Evolutionary conservation across 1,139 yeast species (phyloP).

Genomic region (Taphrina betulina): DNA sequence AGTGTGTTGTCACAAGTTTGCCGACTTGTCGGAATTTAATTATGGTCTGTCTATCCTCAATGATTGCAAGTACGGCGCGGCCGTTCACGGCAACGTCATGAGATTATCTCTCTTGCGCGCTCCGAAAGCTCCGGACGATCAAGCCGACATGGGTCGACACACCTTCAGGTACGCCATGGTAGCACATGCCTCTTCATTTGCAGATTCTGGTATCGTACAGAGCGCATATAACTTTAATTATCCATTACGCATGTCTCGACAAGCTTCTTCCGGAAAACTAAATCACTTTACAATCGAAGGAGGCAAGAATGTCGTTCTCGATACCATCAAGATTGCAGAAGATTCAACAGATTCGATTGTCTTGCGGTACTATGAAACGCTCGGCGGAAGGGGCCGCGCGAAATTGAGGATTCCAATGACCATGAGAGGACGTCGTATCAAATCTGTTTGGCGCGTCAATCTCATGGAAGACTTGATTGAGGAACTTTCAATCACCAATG

Average conservation of each 20-base stretch:
- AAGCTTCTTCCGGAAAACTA: slow-evolving; percentile 34
- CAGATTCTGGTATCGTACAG: slow-evolving; percentile 60
- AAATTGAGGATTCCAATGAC: not conserved
- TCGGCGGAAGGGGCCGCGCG: slow-evolving; percentile 1
- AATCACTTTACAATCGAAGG: slow-evolving; percentile 47
- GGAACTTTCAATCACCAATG: not conserved
- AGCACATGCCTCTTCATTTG: slow-evolving; percentile 71
- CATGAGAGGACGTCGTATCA: not conserved
- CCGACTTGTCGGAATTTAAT: slow-evolving; percentile 79
- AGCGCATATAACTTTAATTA: slow-evolving; percentile 81
- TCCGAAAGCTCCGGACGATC: slow-evolving; percentile 77
- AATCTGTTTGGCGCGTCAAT: not conserved
- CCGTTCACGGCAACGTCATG: slow-evolving; percentile 86
- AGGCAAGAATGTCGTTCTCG: slow-evolving; percentile 59
- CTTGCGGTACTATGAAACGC: slow-evolving; percentile 2
- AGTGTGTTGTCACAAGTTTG: slow-evolving; percentile 90
- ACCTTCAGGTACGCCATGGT: slow-evolving; percentile 75
- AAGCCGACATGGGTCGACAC: slow-evolving; percentile 91
- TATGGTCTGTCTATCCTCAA: slow-evolving; percentile 88
- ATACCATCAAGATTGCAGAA: slow-evolving; percentile 83
- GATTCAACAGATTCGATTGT: slow-evolving; percentile 44
- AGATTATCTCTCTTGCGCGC: slow-evolving; percentile 71
- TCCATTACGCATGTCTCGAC: slow-evolving; percentile 44
- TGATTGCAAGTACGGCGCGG: slow-evolving; percentile 84
- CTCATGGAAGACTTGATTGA: slow-evolving; percentile 3